Percentiles rank a stretch among this genome's conserved stretches.
Conservation (phyloP, 768 basidiomycete genomes). For the Pholiota molesta region DNA sequence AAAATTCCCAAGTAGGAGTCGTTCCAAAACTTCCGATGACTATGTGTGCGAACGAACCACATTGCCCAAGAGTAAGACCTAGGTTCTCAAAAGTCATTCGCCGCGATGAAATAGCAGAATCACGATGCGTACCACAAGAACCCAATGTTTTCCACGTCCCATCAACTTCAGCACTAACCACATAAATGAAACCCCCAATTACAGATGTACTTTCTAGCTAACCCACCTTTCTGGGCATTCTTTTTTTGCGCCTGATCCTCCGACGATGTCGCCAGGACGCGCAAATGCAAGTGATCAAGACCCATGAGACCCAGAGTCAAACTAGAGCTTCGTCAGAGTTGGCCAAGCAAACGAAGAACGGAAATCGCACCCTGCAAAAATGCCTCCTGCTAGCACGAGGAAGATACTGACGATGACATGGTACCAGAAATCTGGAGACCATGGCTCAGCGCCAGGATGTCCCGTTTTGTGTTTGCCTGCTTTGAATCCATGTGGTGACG, state of each 20-base stretch:
- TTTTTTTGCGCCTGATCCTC: constrained; percentile 65
- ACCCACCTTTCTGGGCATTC: constrained; percentile 73
- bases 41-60: constrained; percentile 56
- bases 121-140: constrained; percentile 70
- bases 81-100: not conserved
- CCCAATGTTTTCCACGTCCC: constrained; percentile 84
- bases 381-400: constrained; percentile 84
- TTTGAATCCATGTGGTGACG: constrained; percentile 17
- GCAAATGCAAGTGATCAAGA: constrained; percentile 86
- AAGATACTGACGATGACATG: constrained; percentile 67
- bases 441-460: constrained; percentile 34
- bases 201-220: not conserved
- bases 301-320: constrained; percentile 94
- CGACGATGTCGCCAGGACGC: constrained; percentile 82
- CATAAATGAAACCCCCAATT: not conserved
- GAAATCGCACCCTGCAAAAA: constrained; percentile 81
- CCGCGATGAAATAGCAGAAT: not conserved
- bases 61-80: constrained; percentile 88
- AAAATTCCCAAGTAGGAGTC: not conserved
- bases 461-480: constrained; percentile 24
- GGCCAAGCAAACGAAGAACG: not conserved
- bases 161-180: constrained; percentile 54
- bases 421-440: constrained; percentile 73
- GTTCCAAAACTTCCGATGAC: not conserved
- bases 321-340: constrained; percentile 37